phyloP scores from a whole-genome alignment of 345 rosid genomes.

The Populus simonii region DNA sequence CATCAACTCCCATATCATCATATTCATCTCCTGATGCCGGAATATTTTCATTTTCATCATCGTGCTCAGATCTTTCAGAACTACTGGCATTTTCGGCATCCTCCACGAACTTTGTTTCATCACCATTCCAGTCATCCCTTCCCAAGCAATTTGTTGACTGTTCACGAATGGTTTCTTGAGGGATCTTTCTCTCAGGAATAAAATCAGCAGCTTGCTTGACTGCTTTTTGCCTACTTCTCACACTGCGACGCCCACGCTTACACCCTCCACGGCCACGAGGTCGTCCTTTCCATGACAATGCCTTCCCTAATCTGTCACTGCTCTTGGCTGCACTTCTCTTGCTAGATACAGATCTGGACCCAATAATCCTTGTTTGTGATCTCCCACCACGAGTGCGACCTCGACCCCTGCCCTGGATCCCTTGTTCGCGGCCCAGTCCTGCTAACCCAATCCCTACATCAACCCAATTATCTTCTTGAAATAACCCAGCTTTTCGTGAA shows the following conservation, averaged over 20 bases:
- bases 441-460: constrained; percentile 35
- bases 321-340: constrained; percentile 35
- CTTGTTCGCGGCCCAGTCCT: constrained; percentile 43
- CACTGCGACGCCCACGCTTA: constrained; percentile 52
- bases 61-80: constrained; percentile 57
- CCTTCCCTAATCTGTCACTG: constrained; percentile 24
- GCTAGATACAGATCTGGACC: constrained; percentile 43
- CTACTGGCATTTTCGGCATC: constrained; percentile 52
- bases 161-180: constrained; percentile 14
- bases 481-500: constrained; percentile 29
- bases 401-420: constrained; percentile 43
- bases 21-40: constrained; percentile 40
- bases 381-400: constrained; percentile 44
- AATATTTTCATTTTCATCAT: constrained; percentile 39
- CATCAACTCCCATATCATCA: constrained; percentile 34
- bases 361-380: constrained; percentile 30
- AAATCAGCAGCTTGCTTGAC: constrained; percentile 34
- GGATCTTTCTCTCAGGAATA: constrained; percentile 21
- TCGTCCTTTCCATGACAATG: constrained; percentile 44
- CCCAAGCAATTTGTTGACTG: constrained; percentile 23
- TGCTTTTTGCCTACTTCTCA: constrained; percentile 47
- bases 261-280: constrained; percentile 45
- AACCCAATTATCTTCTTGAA: constrained; percentile 51
- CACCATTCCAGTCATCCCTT: constrained; percentile 33
- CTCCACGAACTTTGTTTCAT: constrained; percentile 34